These are phyloP conservation scores for Peronospora belbahrii DNA, from an alignment of 352 stramenopile genomes.

Conservation along the genomic window DNA sequence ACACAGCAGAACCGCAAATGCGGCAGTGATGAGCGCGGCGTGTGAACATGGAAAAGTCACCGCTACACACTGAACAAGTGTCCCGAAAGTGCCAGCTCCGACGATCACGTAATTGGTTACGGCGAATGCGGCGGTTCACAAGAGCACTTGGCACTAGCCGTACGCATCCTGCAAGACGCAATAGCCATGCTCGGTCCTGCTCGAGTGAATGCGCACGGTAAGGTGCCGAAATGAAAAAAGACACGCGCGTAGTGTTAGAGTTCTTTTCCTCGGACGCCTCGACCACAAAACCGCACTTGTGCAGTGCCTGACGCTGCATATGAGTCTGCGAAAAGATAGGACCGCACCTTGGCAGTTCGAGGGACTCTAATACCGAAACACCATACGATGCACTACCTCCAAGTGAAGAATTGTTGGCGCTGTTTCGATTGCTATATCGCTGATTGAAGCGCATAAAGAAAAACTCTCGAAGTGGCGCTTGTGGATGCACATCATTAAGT, in stretches of 20 bases:
- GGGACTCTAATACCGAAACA: constrained; percentile 57
- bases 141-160: constrained; percentile 56
- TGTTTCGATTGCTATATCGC: constrained; percentile 35
- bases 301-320: constrained; percentile 38
- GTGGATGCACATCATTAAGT: constrained; percentile 46
- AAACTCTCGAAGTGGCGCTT: constrained; percentile 61
- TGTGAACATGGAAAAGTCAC: constrained; percentile 60
- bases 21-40: constrained; percentile 71
- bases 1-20: constrained; percentile 62
- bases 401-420: constrained; percentile 18
- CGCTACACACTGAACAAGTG: constrained; percentile 55
- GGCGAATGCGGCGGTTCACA: constrained; percentile 62
- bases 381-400: constrained; percentile 43
- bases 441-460: constrained; percentile 79
- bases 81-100: constrained; percentile 47
- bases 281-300: constrained; percentile 70
- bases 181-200: constrained; percentile 44
- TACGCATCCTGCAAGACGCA: constrained; percentile 47
- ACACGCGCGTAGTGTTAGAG: constrained; percentile 55
- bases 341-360: constrained; percentile 46
- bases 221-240: constrained; percentile 60
- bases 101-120: constrained; percentile 54
- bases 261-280: constrained; percentile 52
- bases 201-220: constrained; percentile 32
- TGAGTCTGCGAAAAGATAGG: constrained; percentile 43